Evolutionary conservation across 1,284 basidiomycete genomes (phyloP), one percentile per base, ranked within the genome.

Genomic region (Earliella scabrosa): DNA sequence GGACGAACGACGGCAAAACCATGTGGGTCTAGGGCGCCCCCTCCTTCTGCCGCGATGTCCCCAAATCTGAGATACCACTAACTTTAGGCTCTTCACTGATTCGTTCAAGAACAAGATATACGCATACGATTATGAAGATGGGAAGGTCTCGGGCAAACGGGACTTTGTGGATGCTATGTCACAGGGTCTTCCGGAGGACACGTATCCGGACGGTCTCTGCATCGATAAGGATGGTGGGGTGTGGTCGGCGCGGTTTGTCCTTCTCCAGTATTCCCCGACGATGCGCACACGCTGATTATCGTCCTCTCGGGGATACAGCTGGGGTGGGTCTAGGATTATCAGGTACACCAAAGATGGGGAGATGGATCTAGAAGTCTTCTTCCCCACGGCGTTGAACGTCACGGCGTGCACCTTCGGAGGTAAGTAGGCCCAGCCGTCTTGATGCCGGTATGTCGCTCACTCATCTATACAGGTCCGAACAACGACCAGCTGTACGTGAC

Each of bases 321-420:
- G 85, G 85, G 83, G 82, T 59, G 85, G 82, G 23, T 86, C 83
- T 44, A 76, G 77, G 55, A 76, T 88, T 52, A 72, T 83, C 41
- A 76, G 86, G 46, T 86, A 84, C 63, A 76, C 75, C 35, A 69
- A 68, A 26, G 73, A 80, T n/a, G 85, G 83, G 3, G 61, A 66
- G 24, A 73, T 85, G 32, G 82, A 86, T 64, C 68, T 82, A 21
- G 80, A 84, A 63, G 74, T 89, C 36, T 45, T 74, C 38, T 83
- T 89, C 60, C 85, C 86, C 27, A 82, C 77, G 16, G 87, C 76
- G 4, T 71, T 82, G 52, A 82, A 85, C 54, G 74, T 88, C 32
- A 89, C 86, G 8, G 78, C 86, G 11, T 88, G 86, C 60, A 85
- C 82, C 61, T 89, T 88, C 67, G 87, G 86, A 71, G 87, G 86